Percentiles rank a stretch among this genome's conserved stretches.
Evolutionary conservation across 2,329 filamentous ascomycete genomes (phyloP).

Genomic region (Botryotinia narcissicola): DNA sequence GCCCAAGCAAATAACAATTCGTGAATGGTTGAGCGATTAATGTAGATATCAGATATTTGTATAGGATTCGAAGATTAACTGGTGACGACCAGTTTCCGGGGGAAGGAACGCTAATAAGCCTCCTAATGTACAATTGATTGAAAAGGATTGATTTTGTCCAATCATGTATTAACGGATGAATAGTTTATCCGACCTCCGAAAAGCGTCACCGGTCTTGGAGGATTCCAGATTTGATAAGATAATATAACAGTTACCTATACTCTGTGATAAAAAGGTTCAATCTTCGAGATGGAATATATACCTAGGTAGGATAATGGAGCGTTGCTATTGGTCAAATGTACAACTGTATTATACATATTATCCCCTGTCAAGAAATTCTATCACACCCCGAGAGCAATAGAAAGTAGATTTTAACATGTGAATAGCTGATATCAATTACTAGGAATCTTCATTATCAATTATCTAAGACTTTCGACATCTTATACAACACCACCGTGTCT

Average conservation of each 20-base stretch:
- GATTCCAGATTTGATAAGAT: background rate
- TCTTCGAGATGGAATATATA: background rate
- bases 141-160: background rate
- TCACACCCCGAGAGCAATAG: background rate
- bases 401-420: background rate
- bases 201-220: background rate
- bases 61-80: constrained; percentile 1
- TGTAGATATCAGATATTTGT: constrained; percentile 10
- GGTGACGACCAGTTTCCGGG: constrained; percentile 16
- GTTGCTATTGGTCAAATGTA: background rate
- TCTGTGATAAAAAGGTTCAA: background rate
- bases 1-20: constrained; percentile 24
- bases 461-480: background rate
- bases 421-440: background rate
- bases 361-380: background rate
- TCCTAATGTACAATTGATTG: constrained; percentile 8
- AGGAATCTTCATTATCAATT: background rate
- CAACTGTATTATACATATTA: background rate
- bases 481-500: background rate
- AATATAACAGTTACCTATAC: background rate
- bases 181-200: constrained; percentile 2
- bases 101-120: constrained; percentile 21
- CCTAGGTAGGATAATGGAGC: background rate
- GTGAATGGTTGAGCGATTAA: background rate
- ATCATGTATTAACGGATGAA: background rate